Evolutionary conservation across 768 basidiomycete genomes (phyloP), one percentile per base, ranked within the genome.

Genomic region (Astraeus odoratus): DNA sequence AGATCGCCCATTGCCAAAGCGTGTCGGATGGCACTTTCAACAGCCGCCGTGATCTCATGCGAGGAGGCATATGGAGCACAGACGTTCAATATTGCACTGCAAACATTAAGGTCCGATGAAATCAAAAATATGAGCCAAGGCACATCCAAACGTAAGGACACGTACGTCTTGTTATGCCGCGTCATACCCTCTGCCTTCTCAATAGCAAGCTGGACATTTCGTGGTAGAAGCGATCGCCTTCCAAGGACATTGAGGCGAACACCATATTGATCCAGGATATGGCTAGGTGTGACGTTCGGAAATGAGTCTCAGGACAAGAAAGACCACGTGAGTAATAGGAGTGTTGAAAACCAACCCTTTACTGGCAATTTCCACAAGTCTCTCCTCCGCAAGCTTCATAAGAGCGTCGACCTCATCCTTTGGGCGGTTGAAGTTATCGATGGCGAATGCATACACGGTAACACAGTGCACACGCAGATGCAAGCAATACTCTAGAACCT

Each of bases 391-490:
- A 39, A 99, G 63, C n/a, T 68, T 63, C 91, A 99, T 92, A 54
- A 98, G 72, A 2, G 80, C 80, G 20, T 85, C 79, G 1, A 99
- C 91, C 61, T 99, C 96, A 4, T 83, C 83, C 43, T 77, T 70
- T 1, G 85, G 75, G 18, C 96, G 77, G 50, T 88, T 88, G 69
- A 98, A 98, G 67, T 98, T 99, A 56, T 98, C 95, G 49, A 98
- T 92, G 1, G 93, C 79, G 65, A 99, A 99, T n/a, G 92, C 91
- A 56, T 95, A 99, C n/a, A 85, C 88, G 2, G 90, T 83, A 20
- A 98, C 92, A 48, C 86, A 91, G 48, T 70, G 74, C 39, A 99
- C 74, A 10, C 80, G 69, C n/a, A 99, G 74, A 1, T 75, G 70
- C 18, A 95, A 68, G 55, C 94, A 94, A 23, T 93, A 73, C 61